Evolutionary conservation across 768 basidiomycete species (phyloP).

Genomic region (Calocera viscosa): DNA sequence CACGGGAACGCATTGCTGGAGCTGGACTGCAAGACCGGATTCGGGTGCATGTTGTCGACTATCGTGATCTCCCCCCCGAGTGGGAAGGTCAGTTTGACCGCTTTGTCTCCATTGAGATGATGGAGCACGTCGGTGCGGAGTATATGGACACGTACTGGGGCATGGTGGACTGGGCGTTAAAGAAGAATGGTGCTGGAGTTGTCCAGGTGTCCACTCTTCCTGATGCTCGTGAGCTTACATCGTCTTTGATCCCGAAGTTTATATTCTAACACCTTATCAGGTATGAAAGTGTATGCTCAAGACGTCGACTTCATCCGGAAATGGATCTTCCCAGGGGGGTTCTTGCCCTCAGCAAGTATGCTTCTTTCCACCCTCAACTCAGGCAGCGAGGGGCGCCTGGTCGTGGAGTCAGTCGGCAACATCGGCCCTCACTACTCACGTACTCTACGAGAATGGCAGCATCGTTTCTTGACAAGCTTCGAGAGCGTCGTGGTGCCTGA

Average conservation of each 20-base stretch:
- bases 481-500: slow-evolving; percentile 47
- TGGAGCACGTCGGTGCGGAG: slow-evolving; percentile 58
- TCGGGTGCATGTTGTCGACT: slow-evolving; percentile 81
- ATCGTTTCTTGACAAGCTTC: slow-evolving; percentile 47
- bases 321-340: slow-evolving; percentile 71
- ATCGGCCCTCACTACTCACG: slow-evolving; percentile 76
- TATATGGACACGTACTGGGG: slow-evolving; percentile 54
- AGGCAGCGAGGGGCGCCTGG: slow-evolving; percentile 61
- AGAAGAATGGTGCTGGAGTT: slow-evolving; percentile 48
- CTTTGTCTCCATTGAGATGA: slow-evolving; percentile 65
- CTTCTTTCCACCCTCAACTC: slow-evolving; percentile 59
- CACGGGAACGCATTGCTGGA: slow-evolving; percentile 68
- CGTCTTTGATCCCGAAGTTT: slow-evolving; percentile 22
- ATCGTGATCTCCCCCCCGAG: slow-evolving; percentile 71
- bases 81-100: slow-evolving; percentile 71
- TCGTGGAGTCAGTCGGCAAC: slow-evolving; percentile 74
- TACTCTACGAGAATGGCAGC: slow-evolving; percentile 66
- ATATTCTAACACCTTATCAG: slow-evolving; percentile 29
- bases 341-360: slow-evolving; percentile 72
- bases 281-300: slow-evolving; percentile 40
- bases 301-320: slow-evolving; percentile 62
- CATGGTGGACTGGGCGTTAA: slow-evolving; percentile 55
- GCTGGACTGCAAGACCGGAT: slow-evolving; percentile 51
- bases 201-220: slow-evolving; percentile 68
- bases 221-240: slow-evolving; percentile 44